Base-by-base conservation (phyloP, 1,284 basidiomycete species). In the Sporisorium graminicola region DNA sequence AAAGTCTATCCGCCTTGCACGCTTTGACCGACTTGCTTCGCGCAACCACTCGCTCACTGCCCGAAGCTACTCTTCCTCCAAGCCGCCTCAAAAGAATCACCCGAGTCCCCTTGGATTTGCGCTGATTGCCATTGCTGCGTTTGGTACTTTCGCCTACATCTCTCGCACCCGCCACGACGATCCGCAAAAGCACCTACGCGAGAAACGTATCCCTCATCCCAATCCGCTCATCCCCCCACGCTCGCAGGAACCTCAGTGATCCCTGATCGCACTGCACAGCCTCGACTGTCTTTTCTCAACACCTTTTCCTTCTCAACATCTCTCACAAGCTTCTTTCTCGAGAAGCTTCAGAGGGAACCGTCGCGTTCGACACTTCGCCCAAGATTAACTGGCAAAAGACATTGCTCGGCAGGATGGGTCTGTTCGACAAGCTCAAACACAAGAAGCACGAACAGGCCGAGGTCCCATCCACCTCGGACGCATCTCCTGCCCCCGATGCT, bases 221-320 rank as follows among this genome's bases (percentile, higher is more conserved):
- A 83, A 83, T 58, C 83, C 83, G 14, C 77, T 85, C 55, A 77
- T 79, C 46, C 82, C 82, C 20, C 78, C 78, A 27, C 70, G 73
- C 42, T 57, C 65, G 20, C 76, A 80, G 53, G 70, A 77, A 50
- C 74, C 70, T n/a, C 70, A 74, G 55, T 67, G 57, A 52, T 56
- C 29, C n/a, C 44, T 46, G 7, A 31, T 26, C 16, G 40, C 47
- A 20, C 47, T 47, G 27, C 46, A 20, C 18, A 20, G 31, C 24
- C 35, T 24, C 18, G 14, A 10, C 24, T 27, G 53, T 13, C 29
- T 14, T 20, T 10, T 18, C 3, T 6, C 24, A 44, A 47, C 63
- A 31, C 43, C 56, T 10, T 46, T 16, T 24, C 43, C 22, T 10
- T 5, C 37, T 46, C 51, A n/a, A 20, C 22, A 14, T 49, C 59